Conservation (phyloP, 257 asterid genomes). For the Osmanthus fragrans region DNA sequence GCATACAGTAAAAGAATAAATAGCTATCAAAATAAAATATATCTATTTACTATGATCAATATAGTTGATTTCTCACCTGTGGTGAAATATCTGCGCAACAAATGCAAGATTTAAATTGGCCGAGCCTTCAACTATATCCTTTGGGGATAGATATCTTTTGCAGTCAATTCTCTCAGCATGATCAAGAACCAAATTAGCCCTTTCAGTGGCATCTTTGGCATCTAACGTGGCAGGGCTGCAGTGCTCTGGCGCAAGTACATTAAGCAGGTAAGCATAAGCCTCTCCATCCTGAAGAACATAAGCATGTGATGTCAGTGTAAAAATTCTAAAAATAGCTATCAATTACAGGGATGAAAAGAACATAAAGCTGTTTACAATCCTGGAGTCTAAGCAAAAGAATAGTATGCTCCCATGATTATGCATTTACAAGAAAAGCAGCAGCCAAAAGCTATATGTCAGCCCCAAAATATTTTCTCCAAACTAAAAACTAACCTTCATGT, state of each 20-base stretch:
- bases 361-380: constrained; percentile 13
- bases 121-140: constrained; percentile 91
- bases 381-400: constrained; percentile 3
- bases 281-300: constrained; percentile 99
- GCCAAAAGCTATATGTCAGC: not conserved
- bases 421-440: not conserved
- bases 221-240: constrained; percentile 85
- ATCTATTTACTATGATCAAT: not conserved
- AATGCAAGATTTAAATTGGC: constrained; percentile 89
- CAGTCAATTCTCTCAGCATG: constrained; percentile 98
- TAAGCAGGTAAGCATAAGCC: constrained; percentile 94
- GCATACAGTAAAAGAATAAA: constrained; percentile 10
- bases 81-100: constrained; percentile 95
- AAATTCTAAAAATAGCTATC: not conserved
- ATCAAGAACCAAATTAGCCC: constrained; percentile 92
- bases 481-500: constrained; percentile 1
- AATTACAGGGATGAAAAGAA: constrained; percentile 14
- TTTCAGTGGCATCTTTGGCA: constrained; percentile 71
- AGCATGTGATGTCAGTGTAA: constrained; percentile 4
- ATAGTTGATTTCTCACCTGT: constrained; percentile 56
- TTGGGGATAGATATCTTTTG: constrained; percentile 85
- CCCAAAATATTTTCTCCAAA: constrained; percentile 14
- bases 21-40: constrained; percentile 12
- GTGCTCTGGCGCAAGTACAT: constrained; percentile 97
- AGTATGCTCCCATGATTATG: constrained; percentile 6